Conservation (phyloP, 306 rosid genomes). For the Abrus pulchellus region DNA sequence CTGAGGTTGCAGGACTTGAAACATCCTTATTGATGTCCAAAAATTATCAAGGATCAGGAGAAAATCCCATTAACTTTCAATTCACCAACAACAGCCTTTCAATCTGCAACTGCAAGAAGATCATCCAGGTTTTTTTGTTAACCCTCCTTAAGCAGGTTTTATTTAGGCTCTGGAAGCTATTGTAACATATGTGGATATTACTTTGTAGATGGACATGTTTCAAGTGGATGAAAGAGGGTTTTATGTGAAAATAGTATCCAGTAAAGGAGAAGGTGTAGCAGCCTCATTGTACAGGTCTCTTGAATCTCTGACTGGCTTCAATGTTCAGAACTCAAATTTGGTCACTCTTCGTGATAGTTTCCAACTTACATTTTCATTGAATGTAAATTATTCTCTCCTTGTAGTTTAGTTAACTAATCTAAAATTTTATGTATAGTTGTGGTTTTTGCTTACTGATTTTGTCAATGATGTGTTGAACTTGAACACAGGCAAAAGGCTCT, state of each 20-base stretch:
- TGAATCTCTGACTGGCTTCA: constrained; percentile 70
- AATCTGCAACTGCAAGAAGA: constrained; percentile 57
- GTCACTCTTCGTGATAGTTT: constrained; percentile 60
- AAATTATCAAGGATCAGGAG: constrained; percentile 47
- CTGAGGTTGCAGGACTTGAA: constrained; percentile 72
- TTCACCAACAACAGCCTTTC: constrained; percentile 21
- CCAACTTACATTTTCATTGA: constrained; percentile 62
- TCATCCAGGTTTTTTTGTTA: constrained; percentile 57
- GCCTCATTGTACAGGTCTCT: constrained; percentile 71
- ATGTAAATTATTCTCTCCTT: constrained; percentile 47
- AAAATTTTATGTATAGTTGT: background rate
- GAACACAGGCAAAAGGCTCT: constrained; percentile 60
- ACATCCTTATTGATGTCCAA: constrained; percentile 56
- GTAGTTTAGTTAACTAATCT: background rate
- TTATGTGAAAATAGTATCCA: constrained; percentile 68
- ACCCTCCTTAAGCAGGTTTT: background rate
- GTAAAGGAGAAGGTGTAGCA: constrained; percentile 69
- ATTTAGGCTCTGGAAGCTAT: background rate
- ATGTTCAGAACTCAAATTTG: constrained; percentile 68
- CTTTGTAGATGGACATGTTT: constrained; percentile 70
- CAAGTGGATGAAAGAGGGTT: constrained; percentile 84
- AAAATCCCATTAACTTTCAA: constrained; percentile 49
- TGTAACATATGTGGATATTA: constrained; percentile 21
- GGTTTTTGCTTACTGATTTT: background rate
- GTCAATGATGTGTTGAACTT: constrained; percentile 24